phyloP scores from a whole-genome alignment of 306 rosid genomes.

The Glycyrrhiza uralensis region DNA sequence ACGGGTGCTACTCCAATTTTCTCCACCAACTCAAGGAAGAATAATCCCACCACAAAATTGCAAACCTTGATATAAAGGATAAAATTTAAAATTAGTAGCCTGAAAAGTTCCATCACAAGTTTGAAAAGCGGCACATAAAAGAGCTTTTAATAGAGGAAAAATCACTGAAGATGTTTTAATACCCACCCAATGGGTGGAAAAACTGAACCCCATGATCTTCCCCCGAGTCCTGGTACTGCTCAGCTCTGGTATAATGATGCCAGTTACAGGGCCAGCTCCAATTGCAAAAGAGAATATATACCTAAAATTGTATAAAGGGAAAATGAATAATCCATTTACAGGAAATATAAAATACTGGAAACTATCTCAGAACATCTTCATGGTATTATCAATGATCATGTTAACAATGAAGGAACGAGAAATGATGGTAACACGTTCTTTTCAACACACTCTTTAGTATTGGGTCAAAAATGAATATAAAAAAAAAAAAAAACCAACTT shows the following conservation, averaged over 20 bases:
- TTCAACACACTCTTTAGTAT: not conserved
- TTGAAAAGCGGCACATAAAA: not conserved
- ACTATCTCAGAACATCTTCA: not conserved
- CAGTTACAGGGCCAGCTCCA: constrained; percentile 95
- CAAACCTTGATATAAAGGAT: constrained; percentile 49
- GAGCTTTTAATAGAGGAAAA: not conserved
- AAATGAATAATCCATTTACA: not conserved
- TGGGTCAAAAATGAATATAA: no score
- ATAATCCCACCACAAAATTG: constrained; percentile 83
- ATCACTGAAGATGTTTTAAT: not conserved
- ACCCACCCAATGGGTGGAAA: constrained; percentile 81
- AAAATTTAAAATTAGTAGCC: not conserved
- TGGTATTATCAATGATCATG: not conserved
- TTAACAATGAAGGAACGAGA: constrained; percentile 10
- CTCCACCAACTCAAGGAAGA: constrained; percentile 80
- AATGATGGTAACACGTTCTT: not conserved
- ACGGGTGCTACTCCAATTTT: constrained; percentile 80
- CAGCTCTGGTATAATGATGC: constrained; percentile 82
- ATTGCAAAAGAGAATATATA: constrained; percentile 80
- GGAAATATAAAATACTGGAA: not conserved
- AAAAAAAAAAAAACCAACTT: no score
- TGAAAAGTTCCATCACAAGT: not conserved
- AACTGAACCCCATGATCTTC: constrained; percentile 87
- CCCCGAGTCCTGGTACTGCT: constrained; percentile 85
- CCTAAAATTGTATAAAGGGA: constrained; percentile 37